phyloP scores from a whole-genome alignment of 768 basidiomycete genomes.

The Agaricus subrufescens region DNA sequence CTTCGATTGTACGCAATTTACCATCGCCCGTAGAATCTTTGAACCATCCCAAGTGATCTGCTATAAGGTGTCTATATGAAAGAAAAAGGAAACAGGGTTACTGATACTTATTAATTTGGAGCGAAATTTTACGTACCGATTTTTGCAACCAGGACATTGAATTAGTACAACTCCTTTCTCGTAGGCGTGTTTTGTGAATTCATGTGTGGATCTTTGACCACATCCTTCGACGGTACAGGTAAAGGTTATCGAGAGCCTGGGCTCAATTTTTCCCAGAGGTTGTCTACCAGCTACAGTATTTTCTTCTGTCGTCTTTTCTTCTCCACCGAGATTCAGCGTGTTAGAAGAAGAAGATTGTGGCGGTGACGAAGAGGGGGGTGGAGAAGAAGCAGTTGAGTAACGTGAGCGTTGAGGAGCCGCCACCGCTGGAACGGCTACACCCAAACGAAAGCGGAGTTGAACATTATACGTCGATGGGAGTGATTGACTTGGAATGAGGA shows the following conservation, averaged over 20 bases:
- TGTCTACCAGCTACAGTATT: background rate
- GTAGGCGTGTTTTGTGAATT: constrained; percentile 84
- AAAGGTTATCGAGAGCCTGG: constrained; percentile 71
- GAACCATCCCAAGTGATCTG: constrained; percentile 92
- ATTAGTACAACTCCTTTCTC: constrained; percentile 86
- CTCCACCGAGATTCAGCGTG: background rate
- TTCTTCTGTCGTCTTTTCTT: background rate
- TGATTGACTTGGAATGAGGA: constrained; percentile 29
- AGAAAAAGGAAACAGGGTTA: background rate
- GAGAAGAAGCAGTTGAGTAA: constrained; percentile 6
- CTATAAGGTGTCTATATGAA: constrained; percentile 66
- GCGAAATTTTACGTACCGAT: constrained; percentile 44
- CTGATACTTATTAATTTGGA: background rate
- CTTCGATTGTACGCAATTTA: constrained; percentile 75
- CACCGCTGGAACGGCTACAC: constrained; percentile 12
- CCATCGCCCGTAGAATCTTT: constrained; percentile 74
- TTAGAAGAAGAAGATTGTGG: background rate
- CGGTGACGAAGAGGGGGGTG: background rate
- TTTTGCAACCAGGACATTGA: constrained; percentile 87
- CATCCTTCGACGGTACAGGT: constrained; percentile 82
- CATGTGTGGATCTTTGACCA: constrained; percentile 74
- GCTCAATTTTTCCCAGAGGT: constrained; percentile 31
- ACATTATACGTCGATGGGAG: constrained; percentile 27
- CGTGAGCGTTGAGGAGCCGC: constrained; percentile 12
- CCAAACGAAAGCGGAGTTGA: constrained; percentile 30